phyloP scores from a whole-genome alignment of 2,329 filamentous ascomycete species.

The Endoconidiophora polonica region DNA sequence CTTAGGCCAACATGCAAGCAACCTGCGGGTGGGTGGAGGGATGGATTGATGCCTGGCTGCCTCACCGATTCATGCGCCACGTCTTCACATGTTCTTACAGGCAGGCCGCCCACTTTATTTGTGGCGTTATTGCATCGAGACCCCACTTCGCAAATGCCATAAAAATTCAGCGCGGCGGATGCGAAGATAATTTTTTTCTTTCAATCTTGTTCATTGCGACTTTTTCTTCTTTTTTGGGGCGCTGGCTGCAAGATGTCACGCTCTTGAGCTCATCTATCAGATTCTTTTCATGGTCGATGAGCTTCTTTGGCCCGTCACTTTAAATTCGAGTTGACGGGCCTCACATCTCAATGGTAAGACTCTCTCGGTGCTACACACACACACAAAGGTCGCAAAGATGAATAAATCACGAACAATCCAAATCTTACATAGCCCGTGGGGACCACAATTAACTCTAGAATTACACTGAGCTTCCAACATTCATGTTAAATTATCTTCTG shows the following conservation, averaged over 20 bases:
- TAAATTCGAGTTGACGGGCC: constrained; percentile 4
- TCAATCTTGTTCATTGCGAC: background rate
- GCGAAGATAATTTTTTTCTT: constrained; percentile 11
- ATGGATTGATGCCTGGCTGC: constrained; percentile 4
- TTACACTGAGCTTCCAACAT: constrained; percentile 35
- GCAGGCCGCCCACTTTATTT: background rate
- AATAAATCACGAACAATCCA: constrained; percentile 40
- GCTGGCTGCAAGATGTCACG: background rate
- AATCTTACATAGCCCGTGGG: constrained; percentile 42
- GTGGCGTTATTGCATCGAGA: constrained; percentile 3
- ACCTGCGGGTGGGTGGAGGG: background rate
- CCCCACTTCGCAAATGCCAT: constrained; percentile 9
- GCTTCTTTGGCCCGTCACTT: constrained; percentile 4
- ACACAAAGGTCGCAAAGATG: constrained; percentile 18
- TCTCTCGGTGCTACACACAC: background rate
- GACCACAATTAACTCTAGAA: constrained; percentile 33
- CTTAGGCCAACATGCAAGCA: background rate
- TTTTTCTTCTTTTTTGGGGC: no score
- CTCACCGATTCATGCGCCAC: background rate
- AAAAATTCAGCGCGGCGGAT: constrained; percentile 8
- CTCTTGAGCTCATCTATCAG: constrained; percentile 1
- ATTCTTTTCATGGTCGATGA: background rate
- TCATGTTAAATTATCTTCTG: background rate
- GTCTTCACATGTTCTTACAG: background rate
- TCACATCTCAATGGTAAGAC: constrained; percentile 3